These are phyloP conservation scores for Candida xiaguanensis DNA, from an alignment of 805 yeast species.

Conservation along the genomic window DNA sequence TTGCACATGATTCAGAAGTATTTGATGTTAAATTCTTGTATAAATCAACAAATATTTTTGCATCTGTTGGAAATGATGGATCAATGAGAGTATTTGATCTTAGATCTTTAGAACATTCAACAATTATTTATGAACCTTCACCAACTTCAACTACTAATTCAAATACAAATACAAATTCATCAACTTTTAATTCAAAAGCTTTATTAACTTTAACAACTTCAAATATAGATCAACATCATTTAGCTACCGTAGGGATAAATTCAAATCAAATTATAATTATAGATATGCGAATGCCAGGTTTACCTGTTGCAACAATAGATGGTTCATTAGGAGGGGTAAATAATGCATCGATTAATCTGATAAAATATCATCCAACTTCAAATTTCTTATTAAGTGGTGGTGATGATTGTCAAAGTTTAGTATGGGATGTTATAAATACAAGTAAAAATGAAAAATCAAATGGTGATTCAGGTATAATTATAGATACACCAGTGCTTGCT, in stretches of 20 bases:
- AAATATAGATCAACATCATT: constrained; percentile 72
- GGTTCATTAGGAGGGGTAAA: constrained; percentile 52
- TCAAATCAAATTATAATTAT: constrained; percentile 63
- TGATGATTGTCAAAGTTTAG: constrained; percentile 68
- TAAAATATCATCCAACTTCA: constrained; percentile 80
- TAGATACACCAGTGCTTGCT: constrained; percentile 42
- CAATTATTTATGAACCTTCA: constrained; percentile 87
- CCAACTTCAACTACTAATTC: constrained; percentile 7
- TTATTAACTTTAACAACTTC: constrained; percentile 74
- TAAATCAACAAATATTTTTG: constrained; percentile 71
- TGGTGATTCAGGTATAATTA: constrained; percentile 12
- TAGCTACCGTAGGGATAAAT: constrained; percentile 78
- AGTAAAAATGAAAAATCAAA: background rate
- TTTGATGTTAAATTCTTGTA: constrained; percentile 85
- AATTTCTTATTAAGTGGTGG: constrained; percentile 62
- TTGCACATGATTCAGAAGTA: constrained; percentile 95
- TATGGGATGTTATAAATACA: constrained; percentile 54
- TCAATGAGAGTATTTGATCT: constrained; percentile 89
- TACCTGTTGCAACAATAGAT: constrained; percentile 66
- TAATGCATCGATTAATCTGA: constrained; percentile 61
- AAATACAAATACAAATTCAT: background rate
- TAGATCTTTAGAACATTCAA: constrained; percentile 84
- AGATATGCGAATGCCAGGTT: constrained; percentile 86
- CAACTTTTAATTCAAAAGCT: constrained; percentile 43
- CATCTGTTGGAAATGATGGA: constrained; percentile 95